phyloP scores from a whole-genome alignment of 73 alveolate genomes.

The Symbiodinium natans region DNA sequence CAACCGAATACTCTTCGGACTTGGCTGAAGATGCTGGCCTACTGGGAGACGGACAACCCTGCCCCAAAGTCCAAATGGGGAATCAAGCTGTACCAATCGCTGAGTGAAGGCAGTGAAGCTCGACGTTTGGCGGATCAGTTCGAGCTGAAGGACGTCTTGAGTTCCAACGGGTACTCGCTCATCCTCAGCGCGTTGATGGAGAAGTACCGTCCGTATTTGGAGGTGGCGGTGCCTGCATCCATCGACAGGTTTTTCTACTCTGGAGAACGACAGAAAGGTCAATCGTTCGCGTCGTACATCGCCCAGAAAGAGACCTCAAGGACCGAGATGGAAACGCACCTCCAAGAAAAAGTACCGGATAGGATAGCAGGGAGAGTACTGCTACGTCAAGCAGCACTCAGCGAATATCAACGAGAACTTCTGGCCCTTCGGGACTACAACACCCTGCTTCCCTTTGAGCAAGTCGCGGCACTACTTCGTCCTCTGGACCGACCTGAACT shows the following conservation, averaged over 20 bases:
- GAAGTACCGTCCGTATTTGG: background rate
- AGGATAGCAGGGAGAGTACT: background rate
- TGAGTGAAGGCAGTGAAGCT: background rate
- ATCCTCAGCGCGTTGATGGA: background rate
- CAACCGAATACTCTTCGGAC: background rate
- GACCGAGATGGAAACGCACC: conserved; percentile 15
- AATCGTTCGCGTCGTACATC: background rate
- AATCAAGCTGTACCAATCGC: background rate
- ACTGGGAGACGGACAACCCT: background rate
- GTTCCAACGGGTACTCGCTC: background rate
- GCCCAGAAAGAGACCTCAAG: background rate
- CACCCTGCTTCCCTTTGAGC: background rate
- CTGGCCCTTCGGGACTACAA: background rate
- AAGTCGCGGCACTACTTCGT: background rate
- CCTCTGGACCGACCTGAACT: conserved; percentile 39
- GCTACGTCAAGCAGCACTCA: background rate
- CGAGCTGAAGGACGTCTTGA: background rate
- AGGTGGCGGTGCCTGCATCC: background rate
- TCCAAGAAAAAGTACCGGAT: background rate
- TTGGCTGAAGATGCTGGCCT: conserved; percentile 6
- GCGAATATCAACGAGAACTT: conserved; percentile 9
- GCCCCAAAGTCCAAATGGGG: background rate
- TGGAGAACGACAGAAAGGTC: background rate
- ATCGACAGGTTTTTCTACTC: background rate
- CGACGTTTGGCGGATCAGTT: background rate